phyloP scores from a whole-genome alignment of 2,329 filamentous ascomycete species.

The Pseudogymnoascus sp. region DNA sequence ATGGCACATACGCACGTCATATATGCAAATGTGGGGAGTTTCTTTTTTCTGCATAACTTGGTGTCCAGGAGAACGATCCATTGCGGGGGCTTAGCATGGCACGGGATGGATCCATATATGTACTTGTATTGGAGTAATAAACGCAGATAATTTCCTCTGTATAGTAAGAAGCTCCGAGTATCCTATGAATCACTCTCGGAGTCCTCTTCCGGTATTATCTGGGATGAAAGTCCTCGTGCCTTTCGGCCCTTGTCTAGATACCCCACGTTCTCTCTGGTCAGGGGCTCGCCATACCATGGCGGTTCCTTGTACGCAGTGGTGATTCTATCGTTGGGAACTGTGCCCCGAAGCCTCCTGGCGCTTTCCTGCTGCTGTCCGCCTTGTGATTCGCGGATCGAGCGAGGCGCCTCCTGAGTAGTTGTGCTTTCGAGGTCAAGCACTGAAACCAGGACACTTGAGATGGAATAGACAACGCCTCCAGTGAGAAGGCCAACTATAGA shows the following conservation, averaged over 20 bases:
- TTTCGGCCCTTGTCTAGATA: background rate
- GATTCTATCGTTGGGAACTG: background rate
- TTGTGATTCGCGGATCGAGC: background rate
- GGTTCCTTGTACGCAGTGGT: background rate
- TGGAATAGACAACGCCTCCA: slow-evolving; percentile 52
- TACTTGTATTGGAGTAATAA: slow-evolving; percentile 5
- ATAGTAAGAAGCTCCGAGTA: background rate
- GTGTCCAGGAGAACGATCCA: background rate
- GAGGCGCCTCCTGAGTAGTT: background rate
- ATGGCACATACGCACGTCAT: background rate
- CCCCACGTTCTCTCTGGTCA: background rate
- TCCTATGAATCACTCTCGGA: background rate
- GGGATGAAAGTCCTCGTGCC: background rate
- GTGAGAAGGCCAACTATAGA: slow-evolving; percentile 57
- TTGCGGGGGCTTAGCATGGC: background rate
- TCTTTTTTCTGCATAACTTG: background rate
- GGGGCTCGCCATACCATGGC: background rate
- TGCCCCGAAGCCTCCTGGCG: background rate
- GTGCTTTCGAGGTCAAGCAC: slow-evolving; percentile 31
- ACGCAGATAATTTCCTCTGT: slow-evolving; percentile 1
- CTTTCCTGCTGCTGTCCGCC: background rate
- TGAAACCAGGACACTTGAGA: slow-evolving; percentile 48
- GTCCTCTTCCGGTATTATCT: background rate
- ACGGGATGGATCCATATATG: background rate
- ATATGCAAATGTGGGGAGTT: background rate